Evolutionary conservation across 345 rosid species (phyloP), one percentile per base, ranked within the genome.

Genomic region (Erucastrum elatum): DNA sequence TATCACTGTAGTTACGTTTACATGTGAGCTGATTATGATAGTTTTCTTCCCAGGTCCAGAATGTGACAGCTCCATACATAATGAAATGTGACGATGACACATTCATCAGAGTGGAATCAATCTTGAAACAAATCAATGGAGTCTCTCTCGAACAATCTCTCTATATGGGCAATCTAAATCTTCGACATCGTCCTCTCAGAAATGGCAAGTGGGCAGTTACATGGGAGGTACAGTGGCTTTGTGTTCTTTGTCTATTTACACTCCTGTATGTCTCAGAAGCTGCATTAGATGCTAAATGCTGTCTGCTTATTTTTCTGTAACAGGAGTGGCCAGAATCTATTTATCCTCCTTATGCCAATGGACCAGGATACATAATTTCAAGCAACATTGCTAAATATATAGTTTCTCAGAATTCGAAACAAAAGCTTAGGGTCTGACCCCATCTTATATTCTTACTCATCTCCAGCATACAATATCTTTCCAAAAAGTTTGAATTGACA

Each of bases 51-150:
- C 92, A 95, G 99, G 88, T 87, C 81, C 91, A 87, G 77, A 95
- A 93, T 85, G 90, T 87, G 76, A 88, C 97, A 3, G 92, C 92
- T 77, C 86, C 90, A 44, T 89, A 90, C 77, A 84, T 93, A 64
- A 90, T 91, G 97, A 95, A 95, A 87, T 93, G 99, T 83, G 98
- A 93, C 37, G 99, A 95, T 76, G 99, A 90, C 85, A 93, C 97
- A 64, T 93, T 95, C 84, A 87, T 93, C 33, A 86, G 98, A 81
- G 77, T 92, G 51, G 98, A 90, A 34, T 80, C 88, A 17, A 90
- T 94, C 81, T 75, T 94, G 88, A 88, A 87, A 86, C 90, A 95
- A 86, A 89, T 93, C 17, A 88, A 86, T 41, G 80, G 89, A 62
- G 80, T 89, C 77, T 79, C 92, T 70, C 76, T 71, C 6, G 84